phyloP scores from a whole-genome alignment of 139 green algal species.

The Micromonas commoda region DNA sequence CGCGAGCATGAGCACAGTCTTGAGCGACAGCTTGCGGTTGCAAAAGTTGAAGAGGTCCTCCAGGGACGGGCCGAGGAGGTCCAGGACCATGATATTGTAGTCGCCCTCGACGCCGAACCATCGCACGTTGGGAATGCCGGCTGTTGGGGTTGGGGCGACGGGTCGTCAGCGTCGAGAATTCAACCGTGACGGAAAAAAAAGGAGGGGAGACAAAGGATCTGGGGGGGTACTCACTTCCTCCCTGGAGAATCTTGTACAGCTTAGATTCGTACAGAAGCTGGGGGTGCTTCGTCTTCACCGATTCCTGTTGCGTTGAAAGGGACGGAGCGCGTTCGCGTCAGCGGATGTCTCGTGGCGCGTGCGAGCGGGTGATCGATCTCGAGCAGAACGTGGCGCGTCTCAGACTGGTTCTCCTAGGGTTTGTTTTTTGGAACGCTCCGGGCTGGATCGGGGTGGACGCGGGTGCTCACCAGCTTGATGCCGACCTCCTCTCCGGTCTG shows the following conservation, averaged over 20 bases:
- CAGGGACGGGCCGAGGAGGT: constrained; percentile 89
- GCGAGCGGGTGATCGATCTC: no score
- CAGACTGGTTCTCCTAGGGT: not conserved
- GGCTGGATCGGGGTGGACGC: no score
- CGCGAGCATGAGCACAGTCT: constrained; percentile 98
- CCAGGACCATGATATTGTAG: constrained; percentile 99
- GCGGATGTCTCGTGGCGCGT: no score
- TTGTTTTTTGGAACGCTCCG: not conserved
- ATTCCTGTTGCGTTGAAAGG: constrained; percentile 25
- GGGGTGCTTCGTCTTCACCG: constrained; percentile 50
- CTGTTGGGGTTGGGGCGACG: constrained; percentile 46
- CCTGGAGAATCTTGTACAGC: constrained; percentile 57
- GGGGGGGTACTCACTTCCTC: constrained; percentile 33
- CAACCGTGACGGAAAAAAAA: constrained; percentile 20
- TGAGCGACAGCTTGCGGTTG: constrained; percentile 93
- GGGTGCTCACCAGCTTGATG: constrained; percentile 89
- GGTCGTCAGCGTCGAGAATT: constrained; percentile 16
- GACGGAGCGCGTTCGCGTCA: not conserved
- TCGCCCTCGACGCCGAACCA: constrained; percentile 99
- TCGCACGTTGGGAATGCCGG: constrained; percentile 94
- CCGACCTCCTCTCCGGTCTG: constrained; percentile 97
- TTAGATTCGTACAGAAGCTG: constrained; percentile 56
- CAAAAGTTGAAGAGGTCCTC: constrained; percentile 99
- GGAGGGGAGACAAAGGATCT: constrained; percentile 18
- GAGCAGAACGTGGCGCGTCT: no score